Base-by-base conservation (phyloP, 768 basidiomycete genomes). In the Amanita pseudoporphyria region DNA sequence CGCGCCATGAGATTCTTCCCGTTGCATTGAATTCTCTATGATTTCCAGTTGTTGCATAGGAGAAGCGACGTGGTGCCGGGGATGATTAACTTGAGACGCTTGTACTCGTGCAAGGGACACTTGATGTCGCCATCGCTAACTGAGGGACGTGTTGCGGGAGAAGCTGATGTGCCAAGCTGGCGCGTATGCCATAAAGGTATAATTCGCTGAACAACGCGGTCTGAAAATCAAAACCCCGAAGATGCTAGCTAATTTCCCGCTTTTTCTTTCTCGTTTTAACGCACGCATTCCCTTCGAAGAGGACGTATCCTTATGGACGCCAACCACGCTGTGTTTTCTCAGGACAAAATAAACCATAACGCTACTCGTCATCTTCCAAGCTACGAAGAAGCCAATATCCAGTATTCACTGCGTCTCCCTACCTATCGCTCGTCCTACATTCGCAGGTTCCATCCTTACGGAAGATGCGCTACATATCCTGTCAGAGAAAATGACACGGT, bases 381-480 rank as follows among this genome's bases (percentile, higher is more conserved):
- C 5, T 46, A 46, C 33, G 21, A 46, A n/a, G 45, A 46, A 18
- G 21, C 33, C n/a, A 46, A 21, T n/a, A 12, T 36, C n/a, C 21
- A 16, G 16, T 46, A 46, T n/a, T 46, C 45, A 9, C 9, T 33
- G 3, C 33, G 45, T 19, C 45, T 46, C 21, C 45, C 45, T 2
- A 7, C 45, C 9, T 46, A 46, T 22, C 45, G 33, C 7, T 46
- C 45, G 3, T 46, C 45, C 19, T 46, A 46, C 9, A 21, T 46
- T 10, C 45, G 21, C 9, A 32, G 45, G 13, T 46, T 33, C 45
- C 45, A 46, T 36, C 45, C 45, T 22, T 46, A 46, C 24, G 32
- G 32, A 6, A 44, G 43, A 28, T 44, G 9, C 16, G 18, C 12
- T n/a, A 28, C 28, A n/a, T 9, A 12, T 18, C 10, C 14, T 5